These are phyloP conservation scores for Adansonia digitata DNA, from an alignment of 345 rosid genomes.

Conservation along the genomic window DNA sequence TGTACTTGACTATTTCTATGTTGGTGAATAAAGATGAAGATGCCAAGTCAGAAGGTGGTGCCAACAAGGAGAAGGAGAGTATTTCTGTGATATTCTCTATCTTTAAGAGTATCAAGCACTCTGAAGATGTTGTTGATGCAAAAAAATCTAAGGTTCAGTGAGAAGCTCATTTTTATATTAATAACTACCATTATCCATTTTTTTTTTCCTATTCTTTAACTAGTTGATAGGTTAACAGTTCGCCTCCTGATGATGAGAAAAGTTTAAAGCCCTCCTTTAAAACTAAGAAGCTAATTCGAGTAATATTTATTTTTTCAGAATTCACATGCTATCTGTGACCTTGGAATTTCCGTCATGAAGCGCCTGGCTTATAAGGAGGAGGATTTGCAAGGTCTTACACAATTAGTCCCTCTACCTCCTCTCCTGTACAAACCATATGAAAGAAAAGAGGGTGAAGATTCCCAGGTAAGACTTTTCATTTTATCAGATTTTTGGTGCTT, in stretches of 20 bases:
- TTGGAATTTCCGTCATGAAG: constrained; percentile 31
- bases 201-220: constrained; percentile 3
- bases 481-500: neutral
- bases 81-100: constrained; percentile 10
- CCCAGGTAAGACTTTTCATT: constrained; percentile 41
- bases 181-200: neutral
- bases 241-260: neutral
- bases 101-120: constrained; percentile 29
- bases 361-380: constrained; percentile 46
- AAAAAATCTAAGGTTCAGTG: constrained; percentile 69
- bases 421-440: constrained; percentile 59
- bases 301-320: constrained; percentile 48
- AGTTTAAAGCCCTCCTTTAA: neutral
- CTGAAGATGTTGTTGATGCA: constrained; percentile 69
- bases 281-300: constrained; percentile 15
- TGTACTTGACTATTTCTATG: constrained; percentile 60
- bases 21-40: constrained; percentile 82
- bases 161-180: neutral
- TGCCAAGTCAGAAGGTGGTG: constrained; percentile 54
- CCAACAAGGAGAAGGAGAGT: constrained; percentile 65
- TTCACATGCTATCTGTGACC: constrained; percentile 83
- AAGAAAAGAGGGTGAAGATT: constrained; percentile 43
- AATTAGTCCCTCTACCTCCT: constrained; percentile 54
- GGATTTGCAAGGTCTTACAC: constrained; percentile 32
- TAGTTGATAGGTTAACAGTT: constrained; percentile 1